Percentiles rank a stretch among this genome's conserved stretches.
Evolutionary conservation across 352 stramenopile species (phyloP).

Genomic region (Phytophthora cactorum): DNA sequence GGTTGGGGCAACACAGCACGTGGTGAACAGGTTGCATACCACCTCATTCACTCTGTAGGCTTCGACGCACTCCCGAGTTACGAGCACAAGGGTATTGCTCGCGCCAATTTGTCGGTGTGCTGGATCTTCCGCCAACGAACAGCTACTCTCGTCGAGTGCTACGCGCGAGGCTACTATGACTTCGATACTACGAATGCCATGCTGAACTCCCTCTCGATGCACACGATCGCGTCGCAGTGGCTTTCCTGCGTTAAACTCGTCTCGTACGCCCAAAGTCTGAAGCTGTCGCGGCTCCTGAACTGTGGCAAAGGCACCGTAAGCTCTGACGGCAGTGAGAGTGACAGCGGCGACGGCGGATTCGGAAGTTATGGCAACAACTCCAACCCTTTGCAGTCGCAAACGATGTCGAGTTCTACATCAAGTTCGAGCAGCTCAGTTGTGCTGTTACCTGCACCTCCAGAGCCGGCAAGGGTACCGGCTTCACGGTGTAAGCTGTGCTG

Average conservation of each 20-base stretch:
- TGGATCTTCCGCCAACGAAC: constrained; percentile 51
- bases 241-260: constrained; percentile 38
- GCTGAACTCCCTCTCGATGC: constrained; percentile 46
- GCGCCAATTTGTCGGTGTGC: constrained; percentile 53
- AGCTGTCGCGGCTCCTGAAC: constrained; percentile 44
- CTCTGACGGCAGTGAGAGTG: constrained; percentile 38
- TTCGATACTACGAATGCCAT: constrained; percentile 47
- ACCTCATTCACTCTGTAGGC: constrained; percentile 48
- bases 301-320: constrained; percentile 26
- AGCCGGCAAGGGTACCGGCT: constrained; percentile 24
- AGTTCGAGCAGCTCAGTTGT: constrained; percentile 32
- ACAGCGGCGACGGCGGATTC: constrained; percentile 21
- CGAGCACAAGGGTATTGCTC: constrained; percentile 38
- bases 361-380: constrained; percentile 12
- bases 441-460: constrained; percentile 27
- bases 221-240: constrained; percentile 38
- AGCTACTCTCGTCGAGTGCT: constrained; percentile 36
- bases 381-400: constrained; percentile 17
- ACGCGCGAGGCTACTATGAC: constrained; percentile 41
- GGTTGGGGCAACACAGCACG: constrained; percentile 24
- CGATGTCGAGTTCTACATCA: constrained; percentile 39
- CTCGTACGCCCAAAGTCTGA: constrained; percentile 50
- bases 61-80: constrained; percentile 40
- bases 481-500: constrained; percentile 39
- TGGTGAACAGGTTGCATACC: constrained; percentile 42